Conservation (phyloP, 2,329 filamentous ascomycete species). For the Stylonectria norvegica region DNA sequence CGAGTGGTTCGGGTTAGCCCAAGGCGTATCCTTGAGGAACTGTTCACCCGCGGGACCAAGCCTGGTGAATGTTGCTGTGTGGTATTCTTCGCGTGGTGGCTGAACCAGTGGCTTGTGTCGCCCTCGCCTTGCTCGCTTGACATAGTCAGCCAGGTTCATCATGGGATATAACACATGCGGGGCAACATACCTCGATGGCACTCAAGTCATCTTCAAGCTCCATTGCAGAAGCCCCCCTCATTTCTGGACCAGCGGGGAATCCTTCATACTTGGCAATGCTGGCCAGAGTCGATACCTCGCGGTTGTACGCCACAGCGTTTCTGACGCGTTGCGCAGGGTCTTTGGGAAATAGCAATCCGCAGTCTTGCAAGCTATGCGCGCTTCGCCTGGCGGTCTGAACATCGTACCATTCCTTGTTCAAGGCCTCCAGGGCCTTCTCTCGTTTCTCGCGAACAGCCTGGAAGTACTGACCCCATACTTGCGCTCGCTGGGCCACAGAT, state of each 20-base stretch:
- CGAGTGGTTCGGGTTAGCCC: slow-evolving; percentile 88
- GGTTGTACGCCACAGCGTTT: slow-evolving; percentile 89
- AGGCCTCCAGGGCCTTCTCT: slow-evolving; percentile 72
- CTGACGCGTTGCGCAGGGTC: slow-evolving; percentile 73
- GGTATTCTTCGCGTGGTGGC: slow-evolving; percentile 46
- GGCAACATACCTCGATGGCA: slow-evolving; percentile 69
- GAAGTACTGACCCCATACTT: slow-evolving; percentile 87
- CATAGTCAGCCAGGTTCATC: slow-evolving; percentile 16
- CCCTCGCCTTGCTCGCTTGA: slow-evolving; percentile 33
- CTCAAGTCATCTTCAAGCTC: slow-evolving; percentile 86
- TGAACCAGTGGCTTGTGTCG: slow-evolving; percentile 39
- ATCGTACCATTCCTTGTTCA: slow-evolving; percentile 88
- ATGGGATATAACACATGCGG: slow-evolving; percentile 11
- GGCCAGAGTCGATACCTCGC: slow-evolving; percentile 85
- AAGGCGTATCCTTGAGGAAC: slow-evolving; percentile 84
- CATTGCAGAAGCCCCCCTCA: slow-evolving; percentile 65
- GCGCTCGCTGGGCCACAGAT: slow-evolving; percentile 76
- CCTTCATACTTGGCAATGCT: slow-evolving; percentile 93
- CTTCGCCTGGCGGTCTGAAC: slow-evolving; percentile 85
- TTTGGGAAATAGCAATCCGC: slow-evolving; percentile 75
- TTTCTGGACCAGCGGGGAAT: slow-evolving; percentile 89
- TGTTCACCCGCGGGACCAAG: slow-evolving; percentile 73
- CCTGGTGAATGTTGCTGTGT: slow-evolving; percentile 46
- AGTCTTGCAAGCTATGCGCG: slow-evolving; percentile 77
- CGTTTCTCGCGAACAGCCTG: slow-evolving; percentile 80